Base-by-base conservation (phyloP, 2,329 filamentous ascomycete genomes). In the Pseudogymnoascus sp. region DNA sequence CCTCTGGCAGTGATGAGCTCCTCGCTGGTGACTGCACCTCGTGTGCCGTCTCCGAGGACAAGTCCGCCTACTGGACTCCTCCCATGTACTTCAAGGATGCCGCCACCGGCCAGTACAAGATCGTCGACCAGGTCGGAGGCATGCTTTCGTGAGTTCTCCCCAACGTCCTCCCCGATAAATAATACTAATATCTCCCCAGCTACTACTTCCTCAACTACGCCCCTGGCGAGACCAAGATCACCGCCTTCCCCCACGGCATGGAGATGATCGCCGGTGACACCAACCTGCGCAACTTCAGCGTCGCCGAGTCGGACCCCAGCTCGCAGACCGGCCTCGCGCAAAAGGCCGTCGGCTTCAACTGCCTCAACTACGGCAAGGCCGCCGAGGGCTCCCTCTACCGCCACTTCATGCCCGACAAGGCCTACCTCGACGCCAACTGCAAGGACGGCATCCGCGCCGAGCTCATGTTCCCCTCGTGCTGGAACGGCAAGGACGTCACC, bases 271-370 rank as follows among this genome's bases (percentile, higher is more conserved):
- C 91, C 56, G 92, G 92, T 37, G 83, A 88, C 75, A 86, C 81
- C 63, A 76, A 76, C 16, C 83, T 85, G 68, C 87, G 90, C 65
- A 85, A 85, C 71, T 96, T 90, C 76, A 84, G 83, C 10, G 76
- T 76, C 24, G 72, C 76, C 4, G 76, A 74, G 1, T 77, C 85
- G 4, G 83, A 87, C 65, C 82, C 84, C 70, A 88, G 87, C 10
- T 76, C 72, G 56, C 92, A 96, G 78, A 74, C 76, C 14, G 83
- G 86, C 61, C 82, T 97, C 38, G 78, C 78, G 61, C 89, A 96
- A 79, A 91, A 93, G 66, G 91, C 93, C 8, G 70, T 97, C 29
- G 93, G 95, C 3, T 96, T 96, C 83, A 97, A 97, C 81, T 97
- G 95, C 76, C 78, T 99, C 65, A 87, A 97, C 83, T 97, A 97